These are phyloP conservation scores for Mycena epipterygia DNA, from an alignment of 768 basidiomycete genomes.

Conservation along the genomic window DNA sequence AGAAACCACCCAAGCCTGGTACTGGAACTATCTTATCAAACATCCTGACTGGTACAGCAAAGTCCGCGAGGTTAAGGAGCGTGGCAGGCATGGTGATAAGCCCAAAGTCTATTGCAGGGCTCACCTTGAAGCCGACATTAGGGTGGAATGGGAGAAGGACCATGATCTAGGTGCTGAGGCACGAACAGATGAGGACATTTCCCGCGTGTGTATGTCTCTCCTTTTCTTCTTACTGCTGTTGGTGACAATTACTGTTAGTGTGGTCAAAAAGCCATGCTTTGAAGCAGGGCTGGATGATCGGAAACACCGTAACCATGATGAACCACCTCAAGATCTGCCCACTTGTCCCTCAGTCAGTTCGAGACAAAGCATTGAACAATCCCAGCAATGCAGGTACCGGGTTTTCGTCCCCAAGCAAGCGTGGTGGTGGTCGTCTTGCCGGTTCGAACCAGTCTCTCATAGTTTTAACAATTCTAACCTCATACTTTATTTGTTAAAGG, in stretches of 20 bases:
- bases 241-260: neutral
- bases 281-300: neutral
- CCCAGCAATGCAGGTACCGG: neutral
- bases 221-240: neutral
- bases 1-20: neutral
- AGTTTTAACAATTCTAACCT: neutral
- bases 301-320: neutral
- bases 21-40: neutral
- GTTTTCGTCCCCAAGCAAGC: neutral
- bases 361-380: neutral
- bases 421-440: neutral
- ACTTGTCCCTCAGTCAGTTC: neutral
- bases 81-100: neutral
- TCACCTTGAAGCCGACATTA: neutral
- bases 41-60: neutral
- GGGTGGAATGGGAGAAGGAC: neutral
- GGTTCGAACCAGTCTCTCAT: neutral
- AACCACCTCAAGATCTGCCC: neutral
- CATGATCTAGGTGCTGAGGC: neutral
- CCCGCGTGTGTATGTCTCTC: neutral
- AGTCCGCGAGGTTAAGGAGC: neutral
- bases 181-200: neutral
- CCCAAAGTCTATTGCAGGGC: neutral
- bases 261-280: neutral
- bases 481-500: neutral